These are phyloP conservation scores for Globisporangium sylvaticum DNA, from an alignment of 352 stramenopile species.

Conservation along the genomic window DNA sequence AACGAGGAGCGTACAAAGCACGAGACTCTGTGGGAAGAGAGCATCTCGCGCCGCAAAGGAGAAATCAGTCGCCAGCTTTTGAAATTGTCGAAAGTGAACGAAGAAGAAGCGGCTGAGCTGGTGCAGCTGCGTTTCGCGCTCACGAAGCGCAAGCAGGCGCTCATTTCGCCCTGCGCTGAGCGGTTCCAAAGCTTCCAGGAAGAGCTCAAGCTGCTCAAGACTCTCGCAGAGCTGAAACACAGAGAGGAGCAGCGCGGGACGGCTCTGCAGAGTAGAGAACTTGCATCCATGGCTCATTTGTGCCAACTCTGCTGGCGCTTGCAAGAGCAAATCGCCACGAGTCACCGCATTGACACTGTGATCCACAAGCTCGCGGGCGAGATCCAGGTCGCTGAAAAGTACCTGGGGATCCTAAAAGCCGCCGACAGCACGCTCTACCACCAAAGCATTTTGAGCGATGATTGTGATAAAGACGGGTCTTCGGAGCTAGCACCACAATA, in stretches of 20 bases:
- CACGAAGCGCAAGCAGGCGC: slow-evolving; percentile 10
- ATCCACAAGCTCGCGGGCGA: slow-evolving; percentile 14
- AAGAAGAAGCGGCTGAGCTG: slow-evolving; percentile 29
- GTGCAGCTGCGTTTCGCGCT: slow-evolving; percentile 15
- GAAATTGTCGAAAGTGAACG: slow-evolving; percentile 30
- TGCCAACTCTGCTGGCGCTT: slow-evolving; percentile 33
- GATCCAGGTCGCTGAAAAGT: slow-evolving; percentile 15
- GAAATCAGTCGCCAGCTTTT: slow-evolving; percentile 24
- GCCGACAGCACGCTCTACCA: slow-evolving; percentile 23
- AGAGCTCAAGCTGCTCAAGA: slow-evolving; percentile 11
- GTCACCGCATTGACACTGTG: slow-evolving; percentile 16
- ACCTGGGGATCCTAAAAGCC: slow-evolving; percentile 21
- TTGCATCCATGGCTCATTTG: slow-evolving; percentile 12
- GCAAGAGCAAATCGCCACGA: slow-evolving; percentile 26
- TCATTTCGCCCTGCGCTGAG: background rate
- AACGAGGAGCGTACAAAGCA: background rate
- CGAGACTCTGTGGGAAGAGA: slow-evolving; percentile 21
- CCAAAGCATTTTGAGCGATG: background rate
- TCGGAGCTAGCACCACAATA: background rate
- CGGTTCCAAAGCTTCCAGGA: slow-evolving; percentile 1
- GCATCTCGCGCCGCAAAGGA: slow-evolving; percentile 12
- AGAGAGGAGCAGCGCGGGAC: background rate
- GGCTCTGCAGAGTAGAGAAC: background rate
- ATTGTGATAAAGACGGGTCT: background rate
- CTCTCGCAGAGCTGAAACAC: background rate